These are phyloP conservation scores for Angophora floribunda DNA, from an alignment of 345 rosid species.

Conservation along the genomic window DNA sequence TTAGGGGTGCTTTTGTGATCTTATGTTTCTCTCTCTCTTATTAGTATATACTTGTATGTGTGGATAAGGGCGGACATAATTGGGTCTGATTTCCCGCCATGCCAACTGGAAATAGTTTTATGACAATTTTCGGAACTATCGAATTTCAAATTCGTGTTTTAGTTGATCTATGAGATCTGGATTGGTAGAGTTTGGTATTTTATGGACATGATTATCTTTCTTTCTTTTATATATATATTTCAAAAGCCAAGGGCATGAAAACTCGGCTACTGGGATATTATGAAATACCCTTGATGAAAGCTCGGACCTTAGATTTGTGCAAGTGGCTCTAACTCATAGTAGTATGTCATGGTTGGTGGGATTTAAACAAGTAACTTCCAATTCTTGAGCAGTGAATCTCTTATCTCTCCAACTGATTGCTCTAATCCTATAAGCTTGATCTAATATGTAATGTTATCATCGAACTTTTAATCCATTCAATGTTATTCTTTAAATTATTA, in stretches of 20 bases:
- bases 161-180: not conserved
- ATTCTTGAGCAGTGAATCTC: not conserved
- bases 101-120: not conserved
- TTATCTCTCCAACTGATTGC: not conserved
- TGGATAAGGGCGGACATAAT: not conserved
- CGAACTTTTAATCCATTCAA: not conserved
- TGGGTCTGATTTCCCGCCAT: not conserved
- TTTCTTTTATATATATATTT: too few species aligned
- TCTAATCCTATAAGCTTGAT: rapidly evolving
- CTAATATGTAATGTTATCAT: not conserved
- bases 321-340: not conserved
- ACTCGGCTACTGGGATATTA: not conserved
- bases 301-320: not conserved
- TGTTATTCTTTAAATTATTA: too few species aligned
- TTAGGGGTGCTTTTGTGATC: not conserved
- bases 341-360: not conserved
- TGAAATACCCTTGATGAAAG: not conserved
- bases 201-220: too few species aligned
- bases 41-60: not conserved
- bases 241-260: not conserved
- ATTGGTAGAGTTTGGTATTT: too few species aligned
- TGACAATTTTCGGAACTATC: not conserved
- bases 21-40: not conserved
- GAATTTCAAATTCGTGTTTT: not conserved
- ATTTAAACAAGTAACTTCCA: not conserved